Conservation (phyloP, 345 rosid species). For the Citrus inodora region DNA sequence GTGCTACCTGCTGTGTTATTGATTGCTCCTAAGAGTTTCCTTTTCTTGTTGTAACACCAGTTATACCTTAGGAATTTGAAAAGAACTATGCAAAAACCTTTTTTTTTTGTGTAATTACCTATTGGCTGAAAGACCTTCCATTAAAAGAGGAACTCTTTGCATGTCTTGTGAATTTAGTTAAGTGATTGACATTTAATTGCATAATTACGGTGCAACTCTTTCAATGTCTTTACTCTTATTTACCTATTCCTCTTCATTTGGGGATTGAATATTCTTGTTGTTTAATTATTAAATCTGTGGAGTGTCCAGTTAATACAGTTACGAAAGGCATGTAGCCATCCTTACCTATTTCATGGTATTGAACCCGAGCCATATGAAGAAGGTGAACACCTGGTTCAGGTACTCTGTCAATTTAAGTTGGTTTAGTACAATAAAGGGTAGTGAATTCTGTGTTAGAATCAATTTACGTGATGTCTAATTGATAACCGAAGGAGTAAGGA, state of each 20-base stretch:
- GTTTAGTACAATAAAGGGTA: background rate
- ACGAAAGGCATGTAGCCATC: constrained; percentile 92
- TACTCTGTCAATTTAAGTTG: constrained; percentile 22
- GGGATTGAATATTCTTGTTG: background rate
- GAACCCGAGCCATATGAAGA: constrained; percentile 94
- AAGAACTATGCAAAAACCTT: background rate
- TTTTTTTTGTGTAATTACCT: background rate
- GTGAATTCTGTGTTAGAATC: background rate
- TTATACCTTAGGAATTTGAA: background rate
- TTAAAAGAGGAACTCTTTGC: background rate
- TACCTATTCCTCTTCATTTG: constrained; percentile 11
- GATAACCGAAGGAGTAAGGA: background rate
- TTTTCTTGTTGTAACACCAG: background rate
- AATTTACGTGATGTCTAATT: background rate
- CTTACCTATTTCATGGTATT: constrained; percentile 90
- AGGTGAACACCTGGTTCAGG: constrained; percentile 94
- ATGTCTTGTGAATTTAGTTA: background rate
- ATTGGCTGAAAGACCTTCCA: background rate
- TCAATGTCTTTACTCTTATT: background rate
- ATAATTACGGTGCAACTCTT: background rate
- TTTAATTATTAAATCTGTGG: constrained; percentile 8
- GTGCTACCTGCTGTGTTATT: background rate
- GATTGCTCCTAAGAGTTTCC: background rate
- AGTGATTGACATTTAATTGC: background rate
- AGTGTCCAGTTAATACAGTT: constrained; percentile 69